Evolutionary conservation across 2,329 filamentous ascomycete species (phyloP).

Genomic region (Alternaria atra): DNA sequence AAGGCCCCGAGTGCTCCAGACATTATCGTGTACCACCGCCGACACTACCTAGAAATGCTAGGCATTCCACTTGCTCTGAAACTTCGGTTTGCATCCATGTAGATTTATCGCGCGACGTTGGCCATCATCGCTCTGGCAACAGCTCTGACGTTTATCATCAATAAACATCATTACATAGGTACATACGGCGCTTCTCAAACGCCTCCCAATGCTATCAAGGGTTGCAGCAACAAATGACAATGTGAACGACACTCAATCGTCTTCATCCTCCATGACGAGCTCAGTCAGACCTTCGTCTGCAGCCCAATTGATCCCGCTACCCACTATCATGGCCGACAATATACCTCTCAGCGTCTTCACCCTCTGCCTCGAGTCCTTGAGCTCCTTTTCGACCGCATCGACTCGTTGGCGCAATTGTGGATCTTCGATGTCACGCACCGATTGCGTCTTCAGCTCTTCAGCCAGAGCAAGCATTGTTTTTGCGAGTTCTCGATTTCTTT

Average conservation of each 20-base stretch:
- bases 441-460: constrained; percentile 63
- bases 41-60: neutral
- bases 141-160: constrained; percentile 17
- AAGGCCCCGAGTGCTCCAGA: too few species aligned
- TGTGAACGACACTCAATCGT: constrained; percentile 37
- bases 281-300: constrained; percentile 71
- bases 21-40: neutral
- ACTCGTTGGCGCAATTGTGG: constrained; percentile 65
- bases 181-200: neutral
- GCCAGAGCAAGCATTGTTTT: constrained; percentile 70
- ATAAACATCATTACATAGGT: constrained; percentile 16
- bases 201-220: neutral
- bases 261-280: constrained; percentile 74
- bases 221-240: neutral
- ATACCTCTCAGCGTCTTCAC: constrained; percentile 82
- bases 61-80: neutral
- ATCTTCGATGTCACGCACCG: constrained; percentile 64
- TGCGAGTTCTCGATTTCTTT: constrained; percentile 70
- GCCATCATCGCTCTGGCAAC: constrained; percentile 19
- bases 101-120: constrained; percentile 2
- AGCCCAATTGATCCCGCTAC: constrained; percentile 85
- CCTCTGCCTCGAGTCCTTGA: constrained; percentile 70
- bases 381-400: constrained; percentile 64
- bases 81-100: neutral
- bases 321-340: constrained; percentile 79